These are phyloP conservation scores for Candida arabinofermentans DNA, from an alignment of 805 yeast species.

Conservation along the genomic window DNA sequence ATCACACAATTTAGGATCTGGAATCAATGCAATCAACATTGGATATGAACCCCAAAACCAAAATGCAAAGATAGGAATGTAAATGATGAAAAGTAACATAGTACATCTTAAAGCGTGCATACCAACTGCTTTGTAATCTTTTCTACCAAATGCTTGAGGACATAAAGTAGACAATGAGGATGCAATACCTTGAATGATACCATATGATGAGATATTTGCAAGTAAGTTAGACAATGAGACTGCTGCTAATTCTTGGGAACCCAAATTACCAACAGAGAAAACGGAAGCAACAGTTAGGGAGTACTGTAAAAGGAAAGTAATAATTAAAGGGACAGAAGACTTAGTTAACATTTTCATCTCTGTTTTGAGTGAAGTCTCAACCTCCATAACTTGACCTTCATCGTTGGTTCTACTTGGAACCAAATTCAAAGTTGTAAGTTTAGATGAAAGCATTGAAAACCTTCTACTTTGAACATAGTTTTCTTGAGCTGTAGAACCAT, in stretches of 20 bases:
- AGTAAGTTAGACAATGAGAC: constrained; percentile 55
- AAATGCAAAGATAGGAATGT: constrained; percentile 38
- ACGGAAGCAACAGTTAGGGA: constrained; percentile 52
- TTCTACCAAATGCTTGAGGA: constrained; percentile 59
- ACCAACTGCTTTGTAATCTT: constrained; percentile 47
- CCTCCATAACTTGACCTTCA: constrained; percentile 31
- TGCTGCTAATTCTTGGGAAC: constrained; percentile 55
- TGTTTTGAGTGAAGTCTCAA: constrained; percentile 34
- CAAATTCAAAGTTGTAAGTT: constrained; percentile 9
- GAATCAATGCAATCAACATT: constrained; percentile 32
- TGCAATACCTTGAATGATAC: constrained; percentile 54
- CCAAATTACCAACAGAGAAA: constrained; percentile 54
- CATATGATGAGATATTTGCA: constrained; percentile 52
- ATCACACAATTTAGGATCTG: constrained; percentile 43
- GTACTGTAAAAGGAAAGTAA: constrained; percentile 51
- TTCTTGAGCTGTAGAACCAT: constrained; percentile 21
- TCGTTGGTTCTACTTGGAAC: constrained; percentile 19
- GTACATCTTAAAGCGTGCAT: constrained; percentile 47
- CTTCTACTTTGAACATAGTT: constrained; percentile 23
- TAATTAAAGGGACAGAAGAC: constrained; percentile 47
- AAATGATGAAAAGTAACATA: constrained; percentile 37
- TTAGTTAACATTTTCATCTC: constrained; percentile 38
- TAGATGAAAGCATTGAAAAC: constrained; percentile 22
- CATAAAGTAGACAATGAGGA: constrained; percentile 56
- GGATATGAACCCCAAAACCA: constrained; percentile 37